Evolutionary conservation across 371 early-diverging fungal genomes (phyloP), one percentile per base, ranked within the genome.

Genomic region (Choanephora cucurbitarum): DNA sequence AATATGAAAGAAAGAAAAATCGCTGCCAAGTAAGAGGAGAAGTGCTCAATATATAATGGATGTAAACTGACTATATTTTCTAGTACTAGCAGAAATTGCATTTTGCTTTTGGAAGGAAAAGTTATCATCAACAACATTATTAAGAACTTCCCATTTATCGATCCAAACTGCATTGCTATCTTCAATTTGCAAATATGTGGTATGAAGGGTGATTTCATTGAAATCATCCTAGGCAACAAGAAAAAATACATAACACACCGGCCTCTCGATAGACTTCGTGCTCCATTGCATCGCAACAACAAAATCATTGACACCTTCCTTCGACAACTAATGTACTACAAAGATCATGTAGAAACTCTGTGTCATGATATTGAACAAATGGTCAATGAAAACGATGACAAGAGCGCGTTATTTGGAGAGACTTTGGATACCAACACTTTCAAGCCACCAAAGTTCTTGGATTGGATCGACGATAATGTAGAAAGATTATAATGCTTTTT

Each of bases 181-280:
- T 13, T 40, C 40, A 40, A 13, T 40, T 40, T 40, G 40, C 40
- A 40, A 40, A 40, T 40, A 15, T 40, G 40, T 40, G 40, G 40
- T 15, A 15, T 40, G 17, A 40, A 40, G 40, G 40, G 40, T 17
- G 40, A 40, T 40, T 40, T 40, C 40, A 40, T 40, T 40, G 40
- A 40, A 10, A 40, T 10, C 13, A 40, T 17, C 17, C 40, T 40
- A 15, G 3, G 13, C 13, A 13, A 40, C 13, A 40, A 40, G 40
- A 40, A 40, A 17, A 40, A 40, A 17, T 40, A 40, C 17, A 40
- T 40, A 15, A 10, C 40, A 15, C 40, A 40, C 17, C 17, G 40
- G 4, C 40, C 40, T 15, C 13, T 15, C 13, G 40, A 40, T 40
- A 40, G 40, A 17, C 13, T 40, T 17, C 13, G 40, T 13, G 40